Conservation (phyloP, 371 early-diverging fungal species). For the Mucor velutinosus region DNA sequence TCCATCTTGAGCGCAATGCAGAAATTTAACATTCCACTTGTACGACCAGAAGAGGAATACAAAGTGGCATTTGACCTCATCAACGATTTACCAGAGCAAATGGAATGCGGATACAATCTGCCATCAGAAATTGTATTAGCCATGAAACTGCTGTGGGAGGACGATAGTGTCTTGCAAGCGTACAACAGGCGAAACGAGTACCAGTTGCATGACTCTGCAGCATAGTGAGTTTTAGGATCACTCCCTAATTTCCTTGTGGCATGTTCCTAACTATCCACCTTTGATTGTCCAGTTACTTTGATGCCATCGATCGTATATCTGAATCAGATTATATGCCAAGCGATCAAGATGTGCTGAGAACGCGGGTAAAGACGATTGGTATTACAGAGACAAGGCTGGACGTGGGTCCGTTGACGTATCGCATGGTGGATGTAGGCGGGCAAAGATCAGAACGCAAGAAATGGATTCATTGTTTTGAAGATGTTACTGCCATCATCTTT, state of each 20-base stretch:
- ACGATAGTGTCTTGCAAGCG: slow-evolving; percentile 70
- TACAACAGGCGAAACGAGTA: slow-evolving; percentile 49
- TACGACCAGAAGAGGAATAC: slow-evolving; percentile 50
- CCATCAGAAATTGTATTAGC: slow-evolving; percentile 75
- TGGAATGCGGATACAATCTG: slow-evolving; percentile 66
- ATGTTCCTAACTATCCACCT: neutral
- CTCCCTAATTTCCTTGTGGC: neutral
- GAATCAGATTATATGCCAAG: slow-evolving; percentile 68
- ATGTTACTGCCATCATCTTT: slow-evolving; percentile 90
- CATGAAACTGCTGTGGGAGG: slow-evolving; percentile 80
- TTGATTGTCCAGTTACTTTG: slow-evolving; percentile 63
- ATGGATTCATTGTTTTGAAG: slow-evolving; percentile 91
- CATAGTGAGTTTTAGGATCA: slow-evolving; percentile 52
- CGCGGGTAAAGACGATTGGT: slow-evolving; percentile 79
- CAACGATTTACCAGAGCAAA: slow-evolving; percentile 75
- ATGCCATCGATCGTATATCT: slow-evolving; percentile 77
- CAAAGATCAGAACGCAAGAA: slow-evolving; percentile 87
- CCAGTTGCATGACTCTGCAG: slow-evolving; percentile 77
- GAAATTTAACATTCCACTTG: slow-evolving; percentile 46
- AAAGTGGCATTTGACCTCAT: slow-evolving; percentile 58
- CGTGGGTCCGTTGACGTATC: slow-evolving; percentile 72
- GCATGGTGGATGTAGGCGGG: slow-evolving; percentile 93
- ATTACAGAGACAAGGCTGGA: slow-evolving; percentile 80
- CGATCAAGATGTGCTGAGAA: slow-evolving; percentile 76
- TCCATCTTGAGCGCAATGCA: slow-evolving; percentile 93